phyloP scores from a whole-genome alignment of 108 stramenopile species.

The Aurantiochytrium sp. region DNA sequence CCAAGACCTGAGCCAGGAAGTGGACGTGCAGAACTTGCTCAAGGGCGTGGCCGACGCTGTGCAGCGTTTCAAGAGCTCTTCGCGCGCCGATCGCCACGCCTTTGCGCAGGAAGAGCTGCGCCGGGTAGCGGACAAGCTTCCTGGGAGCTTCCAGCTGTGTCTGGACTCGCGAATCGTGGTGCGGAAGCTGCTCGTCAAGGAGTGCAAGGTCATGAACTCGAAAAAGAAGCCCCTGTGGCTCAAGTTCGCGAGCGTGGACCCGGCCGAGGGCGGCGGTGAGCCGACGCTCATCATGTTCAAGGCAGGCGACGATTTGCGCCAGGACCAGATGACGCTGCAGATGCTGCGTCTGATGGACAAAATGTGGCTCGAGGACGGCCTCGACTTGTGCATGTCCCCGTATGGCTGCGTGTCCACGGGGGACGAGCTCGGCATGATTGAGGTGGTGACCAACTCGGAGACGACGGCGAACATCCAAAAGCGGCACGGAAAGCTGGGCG shows the following conservation, averaged over 20 bases:
- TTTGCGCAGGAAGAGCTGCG: neutral
- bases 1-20: constrained; percentile 29
- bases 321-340: constrained; percentile 66
- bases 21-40: constrained; percentile 26
- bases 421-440: constrained; percentile 53
- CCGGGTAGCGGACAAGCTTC: neutral
- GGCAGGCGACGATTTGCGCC: constrained; percentile 64
- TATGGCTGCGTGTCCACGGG: constrained; percentile 59
- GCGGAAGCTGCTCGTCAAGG: neutral
- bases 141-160: constrained; percentile 30
- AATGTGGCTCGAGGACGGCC: constrained; percentile 50
- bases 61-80: neutral
- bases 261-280: neutral
- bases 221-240: constrained; percentile 45
- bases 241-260: constrained; percentile 16
- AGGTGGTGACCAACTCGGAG: constrained; percentile 52
- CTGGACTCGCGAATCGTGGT: constrained; percentile 15
- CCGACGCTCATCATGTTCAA: constrained; percentile 47
- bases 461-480: constrained; percentile 48
- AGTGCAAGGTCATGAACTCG: constrained; percentile 43
- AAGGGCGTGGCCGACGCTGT: neutral
- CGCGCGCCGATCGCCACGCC: neutral
- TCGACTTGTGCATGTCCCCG: constrained; percentile 41
- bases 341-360: constrained; percentile 57
- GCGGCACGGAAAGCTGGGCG: constrained; percentile 29